Percentiles rank a stretch among this genome's conserved stretches.
Conservation (phyloP, 345 rosid species). For the Zanthoxylum bungeanum region DNA sequence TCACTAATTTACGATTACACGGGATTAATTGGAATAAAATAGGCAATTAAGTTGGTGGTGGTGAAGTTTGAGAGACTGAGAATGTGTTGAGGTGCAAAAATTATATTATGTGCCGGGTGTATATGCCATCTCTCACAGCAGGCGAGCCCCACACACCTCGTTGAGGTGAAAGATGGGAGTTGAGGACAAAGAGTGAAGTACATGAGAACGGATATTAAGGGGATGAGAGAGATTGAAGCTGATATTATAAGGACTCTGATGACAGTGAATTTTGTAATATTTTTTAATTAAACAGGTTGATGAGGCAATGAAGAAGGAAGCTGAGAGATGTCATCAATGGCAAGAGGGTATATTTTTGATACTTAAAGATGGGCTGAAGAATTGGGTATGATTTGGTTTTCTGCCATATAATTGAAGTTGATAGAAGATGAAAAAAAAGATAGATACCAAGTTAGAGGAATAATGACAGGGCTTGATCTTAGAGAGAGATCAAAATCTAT, state of each 20-base stretch:
- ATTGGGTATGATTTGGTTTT: neutral
- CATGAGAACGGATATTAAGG: neutral
- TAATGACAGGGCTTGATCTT: neutral
- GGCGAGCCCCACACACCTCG: no score
- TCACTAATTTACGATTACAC: no score
- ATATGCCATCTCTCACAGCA: no score
- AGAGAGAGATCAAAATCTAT: no score
- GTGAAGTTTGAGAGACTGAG: neutral
- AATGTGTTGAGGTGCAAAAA: neutral
- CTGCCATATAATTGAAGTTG: neutral
- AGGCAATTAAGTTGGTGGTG: neutral
- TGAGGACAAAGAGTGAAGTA: neutral
- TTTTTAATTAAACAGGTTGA: neutral
- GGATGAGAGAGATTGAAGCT: neutral
- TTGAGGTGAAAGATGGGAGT: neutral
- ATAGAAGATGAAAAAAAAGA: neutral
- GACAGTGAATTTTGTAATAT: neutral
- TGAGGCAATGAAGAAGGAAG: neutral
- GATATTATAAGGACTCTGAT: neutral
- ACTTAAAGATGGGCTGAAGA: neutral
- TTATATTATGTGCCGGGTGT: no score
- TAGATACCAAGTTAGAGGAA: neutral
- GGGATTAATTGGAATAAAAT: no score
- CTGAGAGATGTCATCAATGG: neutral
- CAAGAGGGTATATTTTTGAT: neutral